Base-by-base conservation (phyloP, 164 flowering plant genomes). In the Stephania yunnanensis region DNA sequence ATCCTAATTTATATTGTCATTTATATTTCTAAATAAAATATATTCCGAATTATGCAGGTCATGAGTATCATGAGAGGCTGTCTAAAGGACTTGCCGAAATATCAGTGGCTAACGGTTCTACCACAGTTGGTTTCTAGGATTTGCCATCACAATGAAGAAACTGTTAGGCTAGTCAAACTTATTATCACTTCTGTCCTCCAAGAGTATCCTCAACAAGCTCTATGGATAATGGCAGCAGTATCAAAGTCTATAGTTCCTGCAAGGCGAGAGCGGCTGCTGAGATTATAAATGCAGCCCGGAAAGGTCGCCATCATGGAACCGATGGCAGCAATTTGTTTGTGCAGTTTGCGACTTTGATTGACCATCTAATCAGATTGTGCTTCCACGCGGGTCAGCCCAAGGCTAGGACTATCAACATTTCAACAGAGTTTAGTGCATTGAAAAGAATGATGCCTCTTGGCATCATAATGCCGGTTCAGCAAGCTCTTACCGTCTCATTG, bases 171-270 rank as follows among this genome's bases (percentile, higher is more conserved):
- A 83, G 99, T 96, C 74, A 96, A 94, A 81, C 83, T 76, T 73
- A 94, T 94, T 65, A 96, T 96, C 69, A 94, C 91, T 68, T 86
- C 94, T 78, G 97, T 96, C 80, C 88, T 96, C 50, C 86, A 83
- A 68, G 88, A 89, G 75, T 96, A 89, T 71, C 98, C 99, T 61
- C 99, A 96, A 73, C 99, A 96, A 84, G 93, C 91, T 50, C 89
- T 96, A 42, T 96, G 99, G 99, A 89, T 87, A 42, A 94, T 96
- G 99, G 99, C 98, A 46, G 99, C 98, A 58, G 99, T 96, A 81
- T 91, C 99, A 76, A 96, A 96, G 82, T 96, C 99, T 46, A 87
- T 95, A 19, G 93, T 96, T 72, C 85, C 98, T 74, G 89, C 97
- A 30, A 91, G 99, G 84, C 87, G 94, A 67, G 93, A 92, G 98